Evolutionary conservation across 1,284 basidiomycete genomes (phyloP).

Genomic region (Gomphus sp.): DNA sequence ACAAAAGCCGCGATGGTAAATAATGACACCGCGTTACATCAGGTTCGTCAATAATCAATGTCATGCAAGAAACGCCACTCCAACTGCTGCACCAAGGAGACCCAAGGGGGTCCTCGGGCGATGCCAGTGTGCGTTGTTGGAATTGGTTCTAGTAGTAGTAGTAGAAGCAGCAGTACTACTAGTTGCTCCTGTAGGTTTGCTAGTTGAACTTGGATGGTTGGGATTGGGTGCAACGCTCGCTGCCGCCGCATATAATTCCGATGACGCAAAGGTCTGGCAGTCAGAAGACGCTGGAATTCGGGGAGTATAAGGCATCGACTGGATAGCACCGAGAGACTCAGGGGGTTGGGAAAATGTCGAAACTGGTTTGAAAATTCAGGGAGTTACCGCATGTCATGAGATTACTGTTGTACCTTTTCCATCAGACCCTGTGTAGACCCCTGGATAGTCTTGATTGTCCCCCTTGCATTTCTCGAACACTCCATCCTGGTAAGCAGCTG

Average conservation of each 20-base stretch:
- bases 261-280: conserved; percentile 49
- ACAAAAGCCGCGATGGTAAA: too few species aligned
- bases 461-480: conserved; percentile 54
- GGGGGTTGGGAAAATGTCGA: conserved; percentile 47
- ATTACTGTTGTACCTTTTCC: conserved; percentile 23
- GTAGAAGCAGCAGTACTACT: background rate
- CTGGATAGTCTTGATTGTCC: conserved; percentile 52
- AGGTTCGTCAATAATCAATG: too few species aligned
- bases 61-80: background rate
- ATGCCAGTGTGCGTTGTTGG: background rate
- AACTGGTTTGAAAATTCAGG: background rate
- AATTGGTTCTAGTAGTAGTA: background rate
- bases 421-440: conserved; percentile 34
- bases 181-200: conserved; percentile 1
- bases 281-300: conserved; percentile 50
- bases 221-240: conserved; percentile 20
- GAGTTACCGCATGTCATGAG: background rate
- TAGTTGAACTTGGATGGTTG: conserved; percentile 12
- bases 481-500: conserved; percentile 46
- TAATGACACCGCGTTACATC: too few species aligned
- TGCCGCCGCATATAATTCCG: conserved; percentile 35
- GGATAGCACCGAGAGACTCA: conserved; percentile 47
- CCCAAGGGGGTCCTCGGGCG: background rate
- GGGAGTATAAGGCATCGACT: conserved; percentile 52
- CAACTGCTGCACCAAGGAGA: background rate